Percentiles rank a stretch among this genome's conserved stretches.
Conservation (phyloP, 495 filamentous ascomycete species). For the Collariella sp. region DNA sequence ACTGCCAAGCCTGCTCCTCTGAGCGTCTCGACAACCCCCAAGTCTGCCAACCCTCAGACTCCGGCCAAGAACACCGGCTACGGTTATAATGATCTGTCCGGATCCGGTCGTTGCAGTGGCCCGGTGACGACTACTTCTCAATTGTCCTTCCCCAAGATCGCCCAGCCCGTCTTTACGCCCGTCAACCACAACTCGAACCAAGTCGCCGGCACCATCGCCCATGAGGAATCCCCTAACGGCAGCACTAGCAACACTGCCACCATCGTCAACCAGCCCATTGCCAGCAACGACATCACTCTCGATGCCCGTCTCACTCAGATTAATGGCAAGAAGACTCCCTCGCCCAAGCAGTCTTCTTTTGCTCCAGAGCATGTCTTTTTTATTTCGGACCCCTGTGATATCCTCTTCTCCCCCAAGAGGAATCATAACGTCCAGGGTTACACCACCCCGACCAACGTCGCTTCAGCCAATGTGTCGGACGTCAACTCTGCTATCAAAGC, state of each 20-base stretch:
- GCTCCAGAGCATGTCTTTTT: background rate
- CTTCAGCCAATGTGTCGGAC: background rate
- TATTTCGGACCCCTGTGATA: too few species aligned
- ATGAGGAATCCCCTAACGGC: conserved; percentile 2
- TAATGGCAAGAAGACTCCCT: background rate
- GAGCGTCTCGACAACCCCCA: background rate
- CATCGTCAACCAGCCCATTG: background rate
- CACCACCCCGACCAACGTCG: background rate
- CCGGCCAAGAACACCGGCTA: background rate
- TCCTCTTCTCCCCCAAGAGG: background rate
- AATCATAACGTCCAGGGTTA: background rate
- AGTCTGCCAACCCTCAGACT: background rate
- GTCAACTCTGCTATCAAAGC: background rate
- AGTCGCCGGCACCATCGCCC: background rate
- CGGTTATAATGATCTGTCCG: background rate
- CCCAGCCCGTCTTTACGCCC: background rate
- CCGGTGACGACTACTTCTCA: background rate
- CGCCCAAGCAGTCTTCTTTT: background rate
- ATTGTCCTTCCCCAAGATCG: background rate
- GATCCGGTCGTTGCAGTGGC: background rate
- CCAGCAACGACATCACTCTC: background rate
- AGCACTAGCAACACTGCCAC: background rate
- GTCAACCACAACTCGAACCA: background rate
- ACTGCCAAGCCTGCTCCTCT: background rate
- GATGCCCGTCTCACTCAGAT: background rate